Conservation (phyloP, 495 filamentous ascomycete genomes). For the Lentithecium fluviatile region DNA sequence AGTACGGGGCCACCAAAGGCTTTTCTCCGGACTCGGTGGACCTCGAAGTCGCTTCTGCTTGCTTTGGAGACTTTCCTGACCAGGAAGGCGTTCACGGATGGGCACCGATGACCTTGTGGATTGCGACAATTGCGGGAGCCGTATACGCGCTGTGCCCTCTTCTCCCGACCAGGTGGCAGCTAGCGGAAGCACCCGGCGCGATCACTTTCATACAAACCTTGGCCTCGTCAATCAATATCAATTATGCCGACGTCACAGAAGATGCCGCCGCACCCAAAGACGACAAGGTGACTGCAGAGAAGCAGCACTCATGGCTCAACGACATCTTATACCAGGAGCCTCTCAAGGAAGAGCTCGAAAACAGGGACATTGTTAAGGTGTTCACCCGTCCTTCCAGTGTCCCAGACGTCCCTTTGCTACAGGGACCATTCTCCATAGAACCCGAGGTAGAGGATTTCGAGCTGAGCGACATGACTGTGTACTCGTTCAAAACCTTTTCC, state of each 20-base stretch:
- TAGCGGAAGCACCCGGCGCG: slow-evolving; percentile 57
- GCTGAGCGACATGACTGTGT: slow-evolving; percentile 60
- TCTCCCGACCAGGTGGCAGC: slow-evolving; percentile 74
- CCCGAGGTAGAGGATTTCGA: slow-evolving; percentile 67
- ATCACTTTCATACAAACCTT: slow-evolving; percentile 72
- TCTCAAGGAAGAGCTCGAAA: slow-evolving; percentile 44
- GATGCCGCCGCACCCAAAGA: slow-evolving; percentile 54
- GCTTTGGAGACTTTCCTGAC: slow-evolving; percentile 67
- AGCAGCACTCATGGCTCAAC: slow-evolving; percentile 78
- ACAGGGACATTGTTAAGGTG: slow-evolving; percentile 53
- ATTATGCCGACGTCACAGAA: slow-evolving; percentile 59
- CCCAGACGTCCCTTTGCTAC: slow-evolving; percentile 71
- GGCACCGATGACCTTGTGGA: slow-evolving; percentile 89
- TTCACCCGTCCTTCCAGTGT: slow-evolving; percentile 69
- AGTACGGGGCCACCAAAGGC: slow-evolving; percentile 67
- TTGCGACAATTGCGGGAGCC: slow-evolving; percentile 84
- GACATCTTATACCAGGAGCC: slow-evolving; percentile 80
- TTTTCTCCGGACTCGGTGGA: slow-evolving; percentile 83
- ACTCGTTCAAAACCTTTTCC: slow-evolving; percentile 51
- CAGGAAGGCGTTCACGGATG: slow-evolving; percentile 68
- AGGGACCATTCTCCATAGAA: slow-evolving; percentile 73
- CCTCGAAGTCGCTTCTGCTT: slow-evolving; percentile 84
- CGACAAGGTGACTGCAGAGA: slow-evolving; percentile 60
- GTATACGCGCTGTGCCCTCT: slow-evolving; percentile 89
- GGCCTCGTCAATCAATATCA: slow-evolving; percentile 68